phyloP scores from a whole-genome alignment of 228 moss, liverwort and hornwort species.

The Sphagnum magellanicum region DNA sequence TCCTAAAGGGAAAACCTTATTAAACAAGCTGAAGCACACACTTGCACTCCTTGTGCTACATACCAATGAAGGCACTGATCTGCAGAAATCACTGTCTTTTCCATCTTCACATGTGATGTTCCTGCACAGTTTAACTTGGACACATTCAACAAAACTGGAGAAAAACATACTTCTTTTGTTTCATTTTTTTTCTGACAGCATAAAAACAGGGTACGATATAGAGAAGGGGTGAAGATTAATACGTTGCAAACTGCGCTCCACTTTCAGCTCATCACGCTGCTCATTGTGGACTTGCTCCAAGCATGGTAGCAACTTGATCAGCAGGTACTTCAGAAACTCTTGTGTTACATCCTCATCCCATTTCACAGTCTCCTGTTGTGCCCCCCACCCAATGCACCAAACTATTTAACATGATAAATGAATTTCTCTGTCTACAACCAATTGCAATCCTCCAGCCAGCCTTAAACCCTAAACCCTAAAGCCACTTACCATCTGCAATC shows the following conservation, averaged over 20 bases:
- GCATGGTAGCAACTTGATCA: conserved; percentile 56
- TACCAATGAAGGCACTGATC: conserved; percentile 91
- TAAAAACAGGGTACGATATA: neutral
- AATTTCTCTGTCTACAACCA: too few species aligned
- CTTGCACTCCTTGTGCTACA: neutral
- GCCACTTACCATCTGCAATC: conserved; percentile 35
- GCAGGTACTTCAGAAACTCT: conserved; percentile 41
- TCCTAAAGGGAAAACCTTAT: neutral
- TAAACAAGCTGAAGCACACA: neutral
- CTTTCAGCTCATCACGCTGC: conserved; percentile 67
- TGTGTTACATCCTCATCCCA: too few species aligned
- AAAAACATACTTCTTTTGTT: conserved; percentile 3
- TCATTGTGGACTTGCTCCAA: conserved; percentile 64
- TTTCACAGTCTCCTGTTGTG: too few species aligned
- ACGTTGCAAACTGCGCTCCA: conserved; percentile 63
- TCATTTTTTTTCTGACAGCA: neutral
- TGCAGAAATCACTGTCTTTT: conserved; percentile 34
- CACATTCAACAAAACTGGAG: neutral
- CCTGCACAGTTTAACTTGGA: conserved; percentile 38
- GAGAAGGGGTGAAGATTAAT: neutral
- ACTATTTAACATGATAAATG: neutral
- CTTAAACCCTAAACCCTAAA: neutral
- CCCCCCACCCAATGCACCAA: neutral
- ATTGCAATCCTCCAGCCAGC: too few species aligned
- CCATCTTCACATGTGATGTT: conserved; percentile 29